A percentile compares a stretch with the other conserved stretches of the same genome.
These are phyloP conservation scores for Ceratobasidium sp. DNA, from an alignment of 1,284 basidiomycete genomes.

Conservation along the genomic window DNA sequence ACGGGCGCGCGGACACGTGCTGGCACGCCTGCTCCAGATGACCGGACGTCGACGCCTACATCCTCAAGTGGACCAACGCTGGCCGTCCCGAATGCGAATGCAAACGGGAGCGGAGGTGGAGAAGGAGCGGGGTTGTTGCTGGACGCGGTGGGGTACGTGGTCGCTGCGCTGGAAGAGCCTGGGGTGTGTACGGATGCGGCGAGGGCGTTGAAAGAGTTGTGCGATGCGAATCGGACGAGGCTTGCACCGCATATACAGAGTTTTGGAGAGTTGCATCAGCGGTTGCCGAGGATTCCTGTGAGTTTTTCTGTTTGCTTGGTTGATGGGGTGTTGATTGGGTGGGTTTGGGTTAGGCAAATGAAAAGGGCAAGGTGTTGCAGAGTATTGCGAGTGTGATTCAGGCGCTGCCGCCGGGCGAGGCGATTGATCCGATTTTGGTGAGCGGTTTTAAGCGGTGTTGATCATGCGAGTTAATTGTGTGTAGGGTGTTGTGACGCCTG, in stretches of 20 bases:
- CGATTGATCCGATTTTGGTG: conserved; percentile 81
- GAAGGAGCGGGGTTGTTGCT: conserved; percentile 63
- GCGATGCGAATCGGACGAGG: conserved; percentile 83
- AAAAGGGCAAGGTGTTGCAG: conserved; percentile 88
- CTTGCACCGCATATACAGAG: conserved; percentile 83
- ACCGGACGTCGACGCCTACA: background rate
- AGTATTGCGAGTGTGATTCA: conserved; percentile 91
- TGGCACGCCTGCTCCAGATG: conserved; percentile 25
- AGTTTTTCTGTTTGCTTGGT: conserved; percentile 52
- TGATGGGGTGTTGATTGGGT: background rate
- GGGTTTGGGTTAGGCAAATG: conserved; percentile 70
- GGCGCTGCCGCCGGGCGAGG: conserved; percentile 79
- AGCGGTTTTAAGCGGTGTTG: conserved; percentile 42
- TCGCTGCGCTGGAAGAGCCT: conserved; percentile 72
- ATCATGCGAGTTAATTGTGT: conserved; percentile 14
- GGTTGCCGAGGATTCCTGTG: conserved; percentile 77
- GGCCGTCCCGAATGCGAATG: background rate
- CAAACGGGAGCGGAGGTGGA: conserved; percentile 28
- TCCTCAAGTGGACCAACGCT: background rate
- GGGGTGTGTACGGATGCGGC: conserved; percentile 77
- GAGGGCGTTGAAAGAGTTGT: conserved; percentile 81
- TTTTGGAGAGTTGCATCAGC: conserved; percentile 84
- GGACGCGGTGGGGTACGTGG: conserved; percentile 75
- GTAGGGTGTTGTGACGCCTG: conserved; percentile 80
- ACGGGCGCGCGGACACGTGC: conserved; percentile 29